Percentiles rank a stretch among this genome's conserved stretches.
These are phyloP conservation scores for Tylopilus subfusipes DNA, from an alignment of 768 basidiomycete species.

Conservation along the genomic window DNA sequence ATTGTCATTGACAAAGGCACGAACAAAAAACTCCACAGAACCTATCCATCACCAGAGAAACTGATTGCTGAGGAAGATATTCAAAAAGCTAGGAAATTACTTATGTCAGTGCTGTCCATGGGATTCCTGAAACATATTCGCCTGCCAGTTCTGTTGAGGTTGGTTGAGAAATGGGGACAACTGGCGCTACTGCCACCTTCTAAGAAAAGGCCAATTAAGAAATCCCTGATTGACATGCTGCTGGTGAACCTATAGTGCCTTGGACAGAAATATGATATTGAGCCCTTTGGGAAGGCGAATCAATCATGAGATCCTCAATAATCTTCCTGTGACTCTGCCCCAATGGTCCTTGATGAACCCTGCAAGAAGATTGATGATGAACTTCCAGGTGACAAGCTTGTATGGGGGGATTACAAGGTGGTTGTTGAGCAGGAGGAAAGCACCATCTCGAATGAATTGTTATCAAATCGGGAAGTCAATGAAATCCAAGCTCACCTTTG, in stretches of 20 bases:
- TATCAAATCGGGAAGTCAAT: no score
- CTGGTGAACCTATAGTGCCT: neutral
- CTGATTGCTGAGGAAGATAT: neutral
- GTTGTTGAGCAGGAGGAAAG: no score
- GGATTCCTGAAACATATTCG: neutral
- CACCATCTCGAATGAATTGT: no score
- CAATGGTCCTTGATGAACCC: no score
- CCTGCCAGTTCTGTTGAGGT: neutral
- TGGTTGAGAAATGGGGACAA: neutral
- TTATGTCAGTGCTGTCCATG: neutral
- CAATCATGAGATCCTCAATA: no score
- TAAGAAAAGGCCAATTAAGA: neutral
- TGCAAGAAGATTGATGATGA: no score
- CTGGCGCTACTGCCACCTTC: neutral
- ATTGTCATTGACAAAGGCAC: slow-evolving; percentile 5
- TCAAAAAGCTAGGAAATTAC: neutral
- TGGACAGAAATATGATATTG: no score
- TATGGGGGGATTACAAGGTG: no score
- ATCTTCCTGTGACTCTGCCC: no score
- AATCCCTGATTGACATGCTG: neutral
- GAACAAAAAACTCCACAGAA: neutral
- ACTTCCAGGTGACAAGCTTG: no score
- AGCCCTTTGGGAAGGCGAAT: no score
- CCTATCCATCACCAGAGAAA: neutral
- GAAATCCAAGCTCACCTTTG: no score